These are phyloP conservation scores for Lecanosticta acicola DNA, from an alignment of 2,329 filamentous ascomycete species.

Conservation along the genomic window DNA sequence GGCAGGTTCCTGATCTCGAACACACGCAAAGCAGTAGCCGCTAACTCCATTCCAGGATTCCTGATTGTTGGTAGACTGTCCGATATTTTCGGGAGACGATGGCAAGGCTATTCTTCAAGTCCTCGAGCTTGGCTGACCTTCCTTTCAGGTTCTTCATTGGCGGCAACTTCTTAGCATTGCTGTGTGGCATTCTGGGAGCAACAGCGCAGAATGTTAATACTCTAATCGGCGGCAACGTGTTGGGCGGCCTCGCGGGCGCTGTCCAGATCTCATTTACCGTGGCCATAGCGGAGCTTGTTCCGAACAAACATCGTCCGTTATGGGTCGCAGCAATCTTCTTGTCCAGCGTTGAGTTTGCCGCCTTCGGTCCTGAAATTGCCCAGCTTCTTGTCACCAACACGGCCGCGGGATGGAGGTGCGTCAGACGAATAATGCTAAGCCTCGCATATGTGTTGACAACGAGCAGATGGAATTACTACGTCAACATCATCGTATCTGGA, in stretches of 20 bases:
- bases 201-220: constrained; percentile 10
- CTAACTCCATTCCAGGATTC: neutral
- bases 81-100: constrained; percentile 13
- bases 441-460: neutral
- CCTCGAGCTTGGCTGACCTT: neutral
- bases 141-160: constrained; percentile 11
- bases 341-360: constrained; percentile 38
- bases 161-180: constrained; percentile 12
- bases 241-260: constrained; percentile 11
- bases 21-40: too few relatives aligned
- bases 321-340: constrained; percentile 38
- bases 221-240: constrained; percentile 11
- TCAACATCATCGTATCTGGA: constrained; percentile 2
- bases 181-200: constrained; percentile 12
- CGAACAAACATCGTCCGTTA: constrained; percentile 25
- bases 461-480: constrained; percentile 5
- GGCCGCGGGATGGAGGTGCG: constrained; percentile 32
- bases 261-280: constrained; percentile 14
- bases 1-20: neutral
- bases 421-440: neutral
- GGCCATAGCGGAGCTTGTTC: constrained; percentile 12
- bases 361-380: constrained; percentile 46
- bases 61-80: constrained; percentile 1
- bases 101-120: neutral
- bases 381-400: constrained; percentile 42